Evolutionary conservation across 495 filamentous ascomycete species (phyloP), one percentile per base, ranked within the genome.

Genomic region (Xylaria telfairii): DNA sequence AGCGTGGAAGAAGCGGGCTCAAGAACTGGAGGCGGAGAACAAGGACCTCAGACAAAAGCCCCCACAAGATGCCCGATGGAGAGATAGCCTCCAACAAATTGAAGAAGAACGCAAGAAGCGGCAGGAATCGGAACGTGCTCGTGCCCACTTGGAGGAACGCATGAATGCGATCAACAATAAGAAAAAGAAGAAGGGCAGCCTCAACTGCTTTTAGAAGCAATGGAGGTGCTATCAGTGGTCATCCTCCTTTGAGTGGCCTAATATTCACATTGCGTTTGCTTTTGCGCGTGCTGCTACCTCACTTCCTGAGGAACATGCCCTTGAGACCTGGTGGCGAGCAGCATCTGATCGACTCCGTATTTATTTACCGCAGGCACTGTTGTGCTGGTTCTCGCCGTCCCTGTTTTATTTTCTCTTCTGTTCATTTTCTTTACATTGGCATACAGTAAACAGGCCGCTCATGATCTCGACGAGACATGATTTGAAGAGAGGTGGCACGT

Each of bases 171-270:
- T 97, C 76, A 92, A 90, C 78, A 89, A 88, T 80, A 94, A 94
- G 83, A 97, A 95, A 86, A 97, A 97, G 90, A 93, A 93, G 86
- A 96, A 96, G 89, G 92, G 93, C 77, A 93, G 91, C 39, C 89
- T 99, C 75, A 98, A 97, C 83, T 99, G 96, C 86, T 99, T 99
- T 83, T 99, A 92, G 76, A 37, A 56, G 68, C 4, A 21, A 28
- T 15, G 15, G 47, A 15, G 5, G 26, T 28, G 30, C 12, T 32
- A 12, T 53, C n/a, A 17, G 24, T 49, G 46, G 2, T 17, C 24
- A 21, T 57, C 8, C 21, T 46, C 17, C 68, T 63, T 53, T 32
- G 21, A 46, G 21, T 15, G 21, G 30, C 28, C 39, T 34, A 5
- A 9, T 24, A 8, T 17, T 32, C 44, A 30, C 21, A 32, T 41